Base-by-base conservation (phyloP, 495 filamentous ascomycete species). In the Xylaria palmicola region DNA sequence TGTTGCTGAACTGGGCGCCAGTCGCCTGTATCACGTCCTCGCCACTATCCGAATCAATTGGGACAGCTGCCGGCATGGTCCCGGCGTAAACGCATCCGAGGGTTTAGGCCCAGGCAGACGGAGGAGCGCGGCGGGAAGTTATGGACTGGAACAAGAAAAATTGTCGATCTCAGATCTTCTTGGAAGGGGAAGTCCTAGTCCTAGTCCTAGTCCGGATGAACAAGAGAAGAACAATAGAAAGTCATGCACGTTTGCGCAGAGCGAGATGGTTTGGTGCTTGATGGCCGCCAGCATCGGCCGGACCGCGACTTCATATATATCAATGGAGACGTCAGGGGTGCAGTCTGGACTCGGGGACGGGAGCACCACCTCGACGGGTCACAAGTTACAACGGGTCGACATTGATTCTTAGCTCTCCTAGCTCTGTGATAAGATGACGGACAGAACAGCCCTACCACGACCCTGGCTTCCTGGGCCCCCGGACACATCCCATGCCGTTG, bases 361-460 rank as follows among this genome's bases (percentile, higher is more conserved):
- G 22, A 49, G 55, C 39, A 58, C 43, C 43, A 58, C 43, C 30
- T 36, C 32, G 15, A 59, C 27, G 53, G 39, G 53, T n/a, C 53
- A 56, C 39, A 51, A 51, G 9, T n/a, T n/a, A n/a, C 41, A 3
- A 8, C 41, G 41, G 37, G 17, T 43, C 53, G 32, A 43, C 44
- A 56, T 56, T 32, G 39, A 39, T 27, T 56, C 17, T 43, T 15
- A 17, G 12, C 32, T 56, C 20, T 51, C 9, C 15, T 32, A 41
- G 32, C 37, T 29, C 30, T 20, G 53, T 44, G 26, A 56, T 27
- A 43, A 26, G 36, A 55, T 41, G n/a, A 34, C 39, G n/a, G 53
- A 59, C 29, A 26, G 29, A 61, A 44, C 59, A 61, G 59, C 59
- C 59, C 37, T 61, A 61, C 22, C 34, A 30, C 17, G 9, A 32